phyloP scores from a whole-genome alignment of 1,284 basidiomycete species.

The Cystobasidium sp. region DNA sequence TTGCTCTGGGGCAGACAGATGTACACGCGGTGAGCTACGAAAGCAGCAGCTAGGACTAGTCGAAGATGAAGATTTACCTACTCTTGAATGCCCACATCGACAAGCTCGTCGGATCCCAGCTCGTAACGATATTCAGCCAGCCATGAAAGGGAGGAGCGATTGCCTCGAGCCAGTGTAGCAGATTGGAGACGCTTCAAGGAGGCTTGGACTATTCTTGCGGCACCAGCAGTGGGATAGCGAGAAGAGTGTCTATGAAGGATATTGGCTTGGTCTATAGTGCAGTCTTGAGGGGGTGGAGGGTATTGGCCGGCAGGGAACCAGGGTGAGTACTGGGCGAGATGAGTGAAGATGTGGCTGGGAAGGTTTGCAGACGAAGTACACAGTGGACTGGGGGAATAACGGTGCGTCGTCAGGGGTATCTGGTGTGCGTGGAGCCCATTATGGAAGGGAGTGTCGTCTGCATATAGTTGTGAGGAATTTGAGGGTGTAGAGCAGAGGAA shows the following conservation, averaged over 20 bases:
- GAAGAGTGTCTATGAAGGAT: conserved; percentile 81
- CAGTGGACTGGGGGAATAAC: background rate
- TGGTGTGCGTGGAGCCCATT: too few relatives aligned
- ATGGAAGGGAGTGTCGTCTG: too few relatives aligned
- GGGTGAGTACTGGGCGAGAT: conserved; percentile 44
- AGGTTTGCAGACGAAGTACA: background rate
- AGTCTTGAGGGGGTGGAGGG: conserved; percentile 8
- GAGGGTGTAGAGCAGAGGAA: too few relatives aligned
- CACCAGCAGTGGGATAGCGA: conserved; percentile 70
- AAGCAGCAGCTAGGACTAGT: background rate
- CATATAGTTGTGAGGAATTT: too few relatives aligned
- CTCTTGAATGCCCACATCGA: conserved; percentile 72
- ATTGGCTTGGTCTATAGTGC: conserved; percentile 43
- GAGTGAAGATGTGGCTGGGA: conserved; percentile 6
- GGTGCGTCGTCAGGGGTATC: too few relatives aligned
- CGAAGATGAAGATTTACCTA: conserved; percentile 58
- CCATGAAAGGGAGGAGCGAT: conserved; percentile 65
- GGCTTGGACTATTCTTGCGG: conserved; percentile 61
- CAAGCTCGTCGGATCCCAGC: conserved; percentile 67
- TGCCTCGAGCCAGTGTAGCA: conserved; percentile 28
- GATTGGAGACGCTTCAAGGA: conserved; percentile 59
- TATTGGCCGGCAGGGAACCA: conserved; percentile 25
- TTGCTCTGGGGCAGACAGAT: background rate
- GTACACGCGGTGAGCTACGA: background rate
- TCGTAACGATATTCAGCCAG: conserved; percentile 66